Base-by-base conservation (phyloP, 331 rosid genomes). In the Quercus lobata region DNA sequence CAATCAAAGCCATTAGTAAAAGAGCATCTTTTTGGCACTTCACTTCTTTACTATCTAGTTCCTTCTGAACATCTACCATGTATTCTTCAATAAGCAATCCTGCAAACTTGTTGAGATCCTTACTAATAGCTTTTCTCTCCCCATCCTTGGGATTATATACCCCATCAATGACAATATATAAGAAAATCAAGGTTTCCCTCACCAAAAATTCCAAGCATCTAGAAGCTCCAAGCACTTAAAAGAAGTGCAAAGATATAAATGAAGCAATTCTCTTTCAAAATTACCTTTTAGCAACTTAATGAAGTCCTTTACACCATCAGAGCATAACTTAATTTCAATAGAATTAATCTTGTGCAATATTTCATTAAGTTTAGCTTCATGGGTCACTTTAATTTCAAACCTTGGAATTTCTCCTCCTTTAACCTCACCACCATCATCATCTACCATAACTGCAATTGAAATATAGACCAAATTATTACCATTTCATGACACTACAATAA, bases 231-330 rank as follows among this genome's bases (percentile, higher is more conserved):
- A 34, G 37, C 37, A 34, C 37, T 34, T 34, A 34, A 34, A 34
- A 34, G 94, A 95, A 85, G 87, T 81, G 46, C 65, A 15, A 0
- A 29, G 0, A 29, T 29, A 29, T 29, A 29, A 29, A 29, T 29
- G 30, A 29, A 29, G 30, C 0, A 29, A 3, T 29, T 29, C 30
- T 2, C 92, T 88, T 7, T 94, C 90, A 35, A 70, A 63, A 4
- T 78, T 86, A 70, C 88, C 76, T 63, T 63, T 88, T 3, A 95
- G 78, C 12, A 91, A 77, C 86, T 86, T 93, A 1, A 77, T 63
- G 83, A 95, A 95, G 86, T 91, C 97, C 12, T 90, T 91, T 1
- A 96, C 25, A 69, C 86, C 99, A 53, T 83, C 91, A 2, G 96
- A 89, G 53, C 92, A 93, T 32, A 93, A 78, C 84, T 89, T 93